Evolutionary conservation across 2,329 filamentous ascomycete genomes (phyloP).

Genomic region (Fusarium chuoi): DNA sequence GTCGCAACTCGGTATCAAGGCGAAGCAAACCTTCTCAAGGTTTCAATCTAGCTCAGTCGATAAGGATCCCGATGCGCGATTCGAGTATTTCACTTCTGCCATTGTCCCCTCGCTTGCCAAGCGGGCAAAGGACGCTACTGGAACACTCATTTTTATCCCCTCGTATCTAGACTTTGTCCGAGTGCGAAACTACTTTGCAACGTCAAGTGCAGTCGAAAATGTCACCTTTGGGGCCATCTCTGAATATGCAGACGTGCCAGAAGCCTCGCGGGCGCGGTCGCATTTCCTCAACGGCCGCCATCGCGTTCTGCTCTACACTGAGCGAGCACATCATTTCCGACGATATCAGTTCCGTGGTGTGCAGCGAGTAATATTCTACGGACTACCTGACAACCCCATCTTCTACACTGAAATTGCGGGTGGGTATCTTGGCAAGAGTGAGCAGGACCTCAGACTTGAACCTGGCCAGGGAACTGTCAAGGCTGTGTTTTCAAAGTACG

Average conservation of each 20-base stretch:
- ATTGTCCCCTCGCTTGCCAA: conserved; percentile 80
- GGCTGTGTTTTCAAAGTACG: conserved; percentile 86
- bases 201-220: conserved; percentile 64
- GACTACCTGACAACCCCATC: conserved; percentile 84
- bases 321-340: conserved; percentile 96
- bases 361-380: conserved; percentile 87
- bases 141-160: conserved; percentile 89
- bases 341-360: conserved; percentile 87
- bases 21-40: conserved; percentile 89
- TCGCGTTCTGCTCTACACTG: conserved; percentile 87
- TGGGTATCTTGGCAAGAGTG: conserved; percentile 71
- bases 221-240: conserved; percentile 79
- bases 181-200: conserved; percentile 90
- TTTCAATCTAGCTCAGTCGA: conserved; percentile 78
- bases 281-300: conserved; percentile 89
- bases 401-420: conserved; percentile 84
- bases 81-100: conserved; percentile 88
- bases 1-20: conserved; percentile 75
- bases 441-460: conserved; percentile 64
- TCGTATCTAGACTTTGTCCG: conserved; percentile 96
- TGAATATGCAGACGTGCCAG: conserved; percentile 84
- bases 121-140: conserved; percentile 69
- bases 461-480: conserved; percentile 69
- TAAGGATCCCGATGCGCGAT: conserved; percentile 85
- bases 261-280: conserved; percentile 84